phyloP scores from a whole-genome alignment of 2,329 filamentous ascomycete genomes.

The Thermothelomyces thermophilus region DNA sequence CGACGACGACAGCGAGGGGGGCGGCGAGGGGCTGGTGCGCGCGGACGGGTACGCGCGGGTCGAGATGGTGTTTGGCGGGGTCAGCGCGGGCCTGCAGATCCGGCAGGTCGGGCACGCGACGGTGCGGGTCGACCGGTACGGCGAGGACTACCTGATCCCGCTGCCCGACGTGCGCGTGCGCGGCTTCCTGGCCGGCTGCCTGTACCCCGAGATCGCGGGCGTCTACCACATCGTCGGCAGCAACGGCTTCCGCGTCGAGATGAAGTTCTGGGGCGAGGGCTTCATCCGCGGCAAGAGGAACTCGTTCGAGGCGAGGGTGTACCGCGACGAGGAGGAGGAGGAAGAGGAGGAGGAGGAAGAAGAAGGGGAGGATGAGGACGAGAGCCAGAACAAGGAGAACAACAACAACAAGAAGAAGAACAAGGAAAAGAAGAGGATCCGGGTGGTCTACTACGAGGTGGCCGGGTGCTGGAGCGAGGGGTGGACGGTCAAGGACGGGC shows the following conservation, averaged over 20 bases:
- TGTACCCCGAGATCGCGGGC: constrained; percentile 44
- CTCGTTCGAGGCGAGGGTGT: constrained; percentile 39
- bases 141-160: constrained; percentile 44
- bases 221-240: constrained; percentile 41
- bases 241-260: constrained; percentile 40
- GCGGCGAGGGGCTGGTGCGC: constrained; percentile 28
- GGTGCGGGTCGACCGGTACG: constrained; percentile 41
- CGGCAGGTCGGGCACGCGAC: constrained; percentile 45
- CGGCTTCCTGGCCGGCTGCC: constrained; percentile 40
- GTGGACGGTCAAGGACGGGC: constrained; percentile 32
- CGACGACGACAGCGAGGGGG: constrained; percentile 29
- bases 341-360: constrained; percentile 31
- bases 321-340: constrained; percentile 23
- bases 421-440: constrained; percentile 26
- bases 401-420: constrained; percentile 28
- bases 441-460: constrained; percentile 32
- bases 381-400: neutral
- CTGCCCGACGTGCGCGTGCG: constrained; percentile 43
- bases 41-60: constrained; percentile 46
- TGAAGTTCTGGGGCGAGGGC: constrained; percentile 41
- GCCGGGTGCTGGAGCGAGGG: constrained; percentile 39
- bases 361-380: constrained; percentile 20
- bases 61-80: constrained; percentile 46
- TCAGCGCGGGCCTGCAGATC: constrained; percentile 40
- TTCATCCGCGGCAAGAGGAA: constrained; percentile 41